These are phyloP conservation scores for Tricladium varicosporioides DNA, from an alignment of 2,329 filamentous ascomycete genomes.

Conservation along the genomic window DNA sequence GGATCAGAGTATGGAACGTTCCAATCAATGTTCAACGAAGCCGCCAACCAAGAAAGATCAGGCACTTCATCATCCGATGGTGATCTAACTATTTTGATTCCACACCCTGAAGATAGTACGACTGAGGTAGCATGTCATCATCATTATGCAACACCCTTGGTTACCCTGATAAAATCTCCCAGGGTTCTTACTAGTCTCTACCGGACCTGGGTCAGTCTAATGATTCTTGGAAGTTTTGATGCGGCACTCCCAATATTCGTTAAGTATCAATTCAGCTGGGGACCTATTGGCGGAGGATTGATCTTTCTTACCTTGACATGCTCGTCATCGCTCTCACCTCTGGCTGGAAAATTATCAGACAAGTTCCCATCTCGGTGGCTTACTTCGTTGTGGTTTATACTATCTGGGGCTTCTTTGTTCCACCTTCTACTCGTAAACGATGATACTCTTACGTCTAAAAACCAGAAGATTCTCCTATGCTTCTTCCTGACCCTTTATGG, in stretches of 20 bases:
- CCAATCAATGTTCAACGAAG: slow-evolving; percentile 13
- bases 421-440: slow-evolving; percentile 61
- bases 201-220: slow-evolving; percentile 44
- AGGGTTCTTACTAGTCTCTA: slow-evolving; percentile 39
- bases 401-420: slow-evolving; percentile 55
- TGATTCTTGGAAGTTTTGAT: slow-evolving; percentile 52
- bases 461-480: slow-evolving; percentile 44
- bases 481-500: slow-evolving; percentile 61
- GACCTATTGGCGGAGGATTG: slow-evolving; percentile 53
- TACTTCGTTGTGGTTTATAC: slow-evolving; percentile 55
- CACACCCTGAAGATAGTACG: background rate
- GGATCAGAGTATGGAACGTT: background rate
- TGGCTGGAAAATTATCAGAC: slow-evolving; percentile 49
- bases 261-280: slow-evolving; percentile 51
- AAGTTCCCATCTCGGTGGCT: slow-evolving; percentile 59
- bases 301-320: slow-evolving; percentile 56
- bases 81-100: no score
- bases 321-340: slow-evolving; percentile 56
- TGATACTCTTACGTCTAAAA: slow-evolving; percentile 55
- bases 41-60: background rate
- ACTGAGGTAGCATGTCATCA: slow-evolving; percentile 2
- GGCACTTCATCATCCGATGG: background rate
- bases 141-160: slow-evolving; percentile 23
- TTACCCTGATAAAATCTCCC: slow-evolving; percentile 38
- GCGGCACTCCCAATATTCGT: slow-evolving; percentile 54